Conservation (phyloP, 495 filamentous ascomycete genomes). For the Copromyces sp. region DNA sequence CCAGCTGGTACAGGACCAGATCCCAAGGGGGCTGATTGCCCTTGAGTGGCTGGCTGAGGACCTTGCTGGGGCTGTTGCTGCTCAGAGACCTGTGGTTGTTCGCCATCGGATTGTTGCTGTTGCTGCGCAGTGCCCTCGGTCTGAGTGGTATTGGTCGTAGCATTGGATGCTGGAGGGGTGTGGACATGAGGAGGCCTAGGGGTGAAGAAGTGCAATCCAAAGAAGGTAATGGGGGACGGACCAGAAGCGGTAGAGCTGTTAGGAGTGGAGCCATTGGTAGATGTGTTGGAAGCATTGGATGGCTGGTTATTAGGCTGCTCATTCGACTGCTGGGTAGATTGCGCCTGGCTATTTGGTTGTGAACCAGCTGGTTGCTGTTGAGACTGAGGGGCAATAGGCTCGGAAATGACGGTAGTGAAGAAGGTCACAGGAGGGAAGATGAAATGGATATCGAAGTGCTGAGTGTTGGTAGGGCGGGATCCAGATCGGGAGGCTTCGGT, state of each 20-base stretch:
- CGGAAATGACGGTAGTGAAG: conserved; percentile 6
- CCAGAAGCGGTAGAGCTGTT: neutral
- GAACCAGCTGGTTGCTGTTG: neutral
- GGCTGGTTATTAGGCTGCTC: neutral
- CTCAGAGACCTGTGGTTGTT: neutral
- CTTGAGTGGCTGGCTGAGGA: conserved; percentile 2
- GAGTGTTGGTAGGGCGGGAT: neutral
- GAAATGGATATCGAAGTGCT: conserved; percentile 5
- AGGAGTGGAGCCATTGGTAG: neutral
- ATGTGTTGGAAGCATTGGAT: neutral
- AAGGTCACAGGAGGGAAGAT: conserved; percentile 8
- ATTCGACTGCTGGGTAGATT: neutral
- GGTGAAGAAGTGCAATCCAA: conserved; percentile 8
- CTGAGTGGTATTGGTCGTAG: neutral
- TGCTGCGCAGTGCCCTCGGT: neutral
- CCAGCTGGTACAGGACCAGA: neutral
- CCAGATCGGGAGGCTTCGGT: neutral
- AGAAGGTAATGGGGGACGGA: neutral
- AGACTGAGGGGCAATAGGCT: neutral
- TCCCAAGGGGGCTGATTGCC: neutral
- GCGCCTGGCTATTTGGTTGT: neutral
- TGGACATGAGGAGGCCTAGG: neutral
- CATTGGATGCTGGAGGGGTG: neutral
- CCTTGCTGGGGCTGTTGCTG: neutral
- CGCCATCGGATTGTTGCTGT: neutral